Percentiles rank a stretch among this genome's conserved stretches.
phyloP scores from a whole-genome alignment of 129 eudicot genomes.

The Escallonia herrerae region DNA sequence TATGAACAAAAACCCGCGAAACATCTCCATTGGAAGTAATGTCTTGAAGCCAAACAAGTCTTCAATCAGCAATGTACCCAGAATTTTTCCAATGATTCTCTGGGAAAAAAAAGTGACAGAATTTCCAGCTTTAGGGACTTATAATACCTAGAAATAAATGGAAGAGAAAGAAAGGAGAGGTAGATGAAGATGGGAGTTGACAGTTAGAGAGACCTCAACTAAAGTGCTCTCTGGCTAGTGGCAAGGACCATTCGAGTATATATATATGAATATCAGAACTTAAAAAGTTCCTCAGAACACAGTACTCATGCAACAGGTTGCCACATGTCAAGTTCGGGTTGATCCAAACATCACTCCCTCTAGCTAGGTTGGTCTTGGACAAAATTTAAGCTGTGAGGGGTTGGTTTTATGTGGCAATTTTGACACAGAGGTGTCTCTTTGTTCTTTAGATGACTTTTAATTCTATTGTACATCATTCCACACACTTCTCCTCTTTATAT shows the following conservation, averaged over 20 bases:
- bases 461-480: not conserved
- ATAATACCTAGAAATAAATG: not conserved
- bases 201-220: constrained; percentile 8
- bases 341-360: constrained; percentile 12
- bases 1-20: not conserved
- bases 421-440: not conserved
- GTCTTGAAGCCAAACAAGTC: not conserved
- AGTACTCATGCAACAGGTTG: constrained; percentile 17
- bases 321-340: constrained; percentile 38
- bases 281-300: not conserved
- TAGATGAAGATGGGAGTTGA: constrained; percentile 3
- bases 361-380: not conserved
- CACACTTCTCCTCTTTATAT: not conserved
- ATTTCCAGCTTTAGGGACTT: not conserved
- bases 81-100: not conserved
- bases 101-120: not conserved
- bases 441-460: not conserved
- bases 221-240: not conserved
- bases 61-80: not conserved
- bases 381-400: not conserved
- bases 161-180: not conserved
- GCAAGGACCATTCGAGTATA: not conserved
- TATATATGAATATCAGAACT: not conserved
- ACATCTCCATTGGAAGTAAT: constrained; percentile 20
- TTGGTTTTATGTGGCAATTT: constrained; percentile 5